A percentile compares a stretch with the other conserved stretches of the same genome.
phyloP scores from a whole-genome alignment of 2,329 filamentous ascomycete genomes.

The Beauveria pseudobassiana region DNA sequence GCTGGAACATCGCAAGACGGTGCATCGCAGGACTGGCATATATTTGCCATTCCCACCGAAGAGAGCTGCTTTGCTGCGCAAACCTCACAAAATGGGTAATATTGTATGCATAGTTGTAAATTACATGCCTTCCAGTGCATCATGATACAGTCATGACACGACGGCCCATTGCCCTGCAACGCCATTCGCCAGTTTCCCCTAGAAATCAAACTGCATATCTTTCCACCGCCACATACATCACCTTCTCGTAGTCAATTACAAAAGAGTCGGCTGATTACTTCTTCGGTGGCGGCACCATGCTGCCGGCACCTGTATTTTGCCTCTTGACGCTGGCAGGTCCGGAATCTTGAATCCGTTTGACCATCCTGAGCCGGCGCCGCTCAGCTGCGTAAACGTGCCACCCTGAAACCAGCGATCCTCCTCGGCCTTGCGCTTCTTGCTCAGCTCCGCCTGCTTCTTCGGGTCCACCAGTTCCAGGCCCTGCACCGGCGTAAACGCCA shows the following conservation, averaged over 20 bases:
- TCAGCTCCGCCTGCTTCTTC: constrained; percentile 80
- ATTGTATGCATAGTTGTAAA: background rate
- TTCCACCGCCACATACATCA: background rate
- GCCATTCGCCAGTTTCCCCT: background rate
- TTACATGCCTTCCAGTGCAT: background rate
- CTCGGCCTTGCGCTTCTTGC: constrained; percentile 84
- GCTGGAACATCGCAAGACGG: background rate
- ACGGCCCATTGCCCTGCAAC: background rate
- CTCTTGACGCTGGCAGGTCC: constrained; percentile 66
- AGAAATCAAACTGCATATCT: background rate
- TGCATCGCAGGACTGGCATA: too few relatives aligned
- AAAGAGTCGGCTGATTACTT: background rate
- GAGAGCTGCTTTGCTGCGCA: background rate
- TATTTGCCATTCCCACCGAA: background rate
- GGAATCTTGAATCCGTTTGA: constrained; percentile 72
- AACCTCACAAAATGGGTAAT: background rate
- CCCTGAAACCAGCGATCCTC: constrained; percentile 96
- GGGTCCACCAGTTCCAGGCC: constrained; percentile 93
- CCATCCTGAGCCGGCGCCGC: constrained; percentile 20
- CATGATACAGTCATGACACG: background rate
- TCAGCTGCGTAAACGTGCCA: constrained; percentile 88
- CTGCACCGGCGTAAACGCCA: constrained; percentile 92
- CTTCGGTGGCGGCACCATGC: constrained; percentile 26
- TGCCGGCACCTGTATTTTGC: constrained; percentile 54
- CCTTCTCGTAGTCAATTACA: background rate